Base-by-base conservation (phyloP, 495 filamentous ascomycete species). In the Lasiosphaeria miniovina region DNA sequence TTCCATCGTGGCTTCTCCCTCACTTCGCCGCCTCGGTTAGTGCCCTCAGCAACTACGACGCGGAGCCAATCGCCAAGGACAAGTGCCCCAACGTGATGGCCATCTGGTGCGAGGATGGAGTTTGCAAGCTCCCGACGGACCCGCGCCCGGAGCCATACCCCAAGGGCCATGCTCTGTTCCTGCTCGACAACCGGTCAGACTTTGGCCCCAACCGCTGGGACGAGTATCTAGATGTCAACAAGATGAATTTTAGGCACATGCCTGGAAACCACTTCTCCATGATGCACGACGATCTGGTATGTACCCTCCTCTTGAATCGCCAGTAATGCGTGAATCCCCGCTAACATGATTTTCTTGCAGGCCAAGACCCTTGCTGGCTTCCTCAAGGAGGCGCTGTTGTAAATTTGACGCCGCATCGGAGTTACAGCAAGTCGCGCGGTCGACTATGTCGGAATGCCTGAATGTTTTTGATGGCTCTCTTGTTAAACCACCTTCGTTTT, bases 161-260 rank as follows among this genome's bases (percentile, higher is more conserved):
- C 50, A 84, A 87, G 68, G 83, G 89, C 60, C 81, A 93, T 74
- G 90, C 90, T 67, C 75, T 84, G 58, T 95, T 90, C 86, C 74
- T 95, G 33, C 77, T 93, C 4, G 85, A 91, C 69, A 88, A 93
- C 75, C 79, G 89, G 45, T 84, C 85, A 0, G 86, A 92, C 67
- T 90, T 96, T 59, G 86, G 87, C 10, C 83, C 87, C 46, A 90
- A 91, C 71, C 80, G 84, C 43, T 96, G 91, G 91, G 89, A 89
- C 60, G 85, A 89, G 56, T 84, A 89, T 24, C 74, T 91, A 33
- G 87, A 87, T 38, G 60, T 74, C 11, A 71, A 84, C 58, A 90
- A 90, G 68, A 83, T 91, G 64, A 66, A 65, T 15, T 85, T 80
- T 64, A 68, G 73, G 32, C 82, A 85, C 63, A 87, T 88, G 82